Base-by-base conservation (phyloP, 768 basidiomycete genomes). In the Termitomyces sp. region DNA sequence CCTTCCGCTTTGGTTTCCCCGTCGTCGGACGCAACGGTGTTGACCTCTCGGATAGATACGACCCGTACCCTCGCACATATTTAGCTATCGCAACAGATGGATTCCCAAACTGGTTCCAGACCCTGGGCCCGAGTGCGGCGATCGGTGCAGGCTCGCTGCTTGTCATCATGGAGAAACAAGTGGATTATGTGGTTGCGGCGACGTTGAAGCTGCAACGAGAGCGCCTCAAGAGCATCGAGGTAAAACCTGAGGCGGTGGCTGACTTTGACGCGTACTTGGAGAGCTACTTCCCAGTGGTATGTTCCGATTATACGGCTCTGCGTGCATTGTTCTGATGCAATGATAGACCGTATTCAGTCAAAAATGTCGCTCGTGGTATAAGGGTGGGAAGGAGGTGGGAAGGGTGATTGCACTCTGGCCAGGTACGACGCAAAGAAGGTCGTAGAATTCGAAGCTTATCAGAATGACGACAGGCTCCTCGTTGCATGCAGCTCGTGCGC, bases 71-170 rank as follows among this genome's bases (percentile, higher is more conserved):
- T 2, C 68, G 69, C 12, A 79, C 83, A 4, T 89, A 89, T 68
- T 75, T 89, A 6, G 75, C 81, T 7, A 66, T 87, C 34, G 78
- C 81, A 22, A 77, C 83, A 20, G 81, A 86, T 49, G 84, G 81
- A 8, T 87, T 88, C 70, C 87, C 88, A n/a, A 88, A 87, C 69
- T 82, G 79, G 78, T 87, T 87, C 74, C 73, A 78, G 55, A 66
- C 72, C 20, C 64, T 81, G 11, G 86, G 86, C 0, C 86, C 87
- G 2, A 86, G 85, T 66, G 74, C 82, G 0, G 76, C 64, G 8
- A 77, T 86, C 16, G 83, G 82, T 3, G 74, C 80, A 0, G 84
- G 85, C 0, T 81, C 81, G 16, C 68, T 88, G n/a, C 66, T 86
- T 3, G 68, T 82, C 22, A 41, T 87, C 0, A 73, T 84, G 37